Percentiles rank a stretch among this genome's conserved stretches.
These are phyloP conservation scores for Castanea sativa DNA, from an alignment of 306 rosid species.

Conservation along the genomic window DNA sequence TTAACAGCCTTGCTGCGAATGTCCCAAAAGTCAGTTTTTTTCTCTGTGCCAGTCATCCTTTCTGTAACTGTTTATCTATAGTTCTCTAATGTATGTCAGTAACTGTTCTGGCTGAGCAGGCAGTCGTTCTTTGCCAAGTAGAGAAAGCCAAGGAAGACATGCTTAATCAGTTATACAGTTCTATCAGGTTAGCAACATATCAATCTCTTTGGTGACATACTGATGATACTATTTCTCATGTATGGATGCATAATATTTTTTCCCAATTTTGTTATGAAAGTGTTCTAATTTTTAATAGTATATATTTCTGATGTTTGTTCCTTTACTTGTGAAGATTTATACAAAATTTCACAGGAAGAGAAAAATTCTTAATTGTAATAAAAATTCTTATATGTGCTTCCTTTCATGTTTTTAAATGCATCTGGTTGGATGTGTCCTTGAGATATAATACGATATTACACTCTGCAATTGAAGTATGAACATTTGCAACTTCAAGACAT, in stretches of 20 bases:
- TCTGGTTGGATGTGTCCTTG: slow-evolving; percentile 1
- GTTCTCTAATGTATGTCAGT: no score
- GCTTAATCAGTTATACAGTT: slow-evolving; percentile 60
- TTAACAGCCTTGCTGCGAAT: slow-evolving; percentile 59
- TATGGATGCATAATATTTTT: neutral
- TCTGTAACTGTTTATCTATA: neutral
- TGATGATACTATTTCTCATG: neutral
- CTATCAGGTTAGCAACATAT: slow-evolving; percentile 41
- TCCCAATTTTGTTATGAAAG: neutral
- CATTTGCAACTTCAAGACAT: slow-evolving; percentile 18
- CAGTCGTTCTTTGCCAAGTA: slow-evolving; percentile 63
- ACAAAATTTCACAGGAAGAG: no score
- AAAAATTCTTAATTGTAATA: no score
- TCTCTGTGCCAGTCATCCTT: slow-evolving; percentile 2
- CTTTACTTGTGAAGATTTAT: no score
- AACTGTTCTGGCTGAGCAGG: slow-evolving; percentile 39
- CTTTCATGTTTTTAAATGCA: slow-evolving; percentile 2
- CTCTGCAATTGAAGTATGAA: neutral
- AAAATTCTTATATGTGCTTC: neutral
- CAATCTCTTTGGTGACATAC: slow-evolving; percentile 5
- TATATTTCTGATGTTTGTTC: neutral
- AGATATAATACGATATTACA: slow-evolving; percentile 2
- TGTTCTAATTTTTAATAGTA: neutral
- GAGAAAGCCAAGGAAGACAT: slow-evolving; percentile 66
- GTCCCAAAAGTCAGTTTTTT: slow-evolving; percentile 53